phyloP scores from a whole-genome alignment of 495 filamentous ascomycete genomes.

The Penicillium coffeae region DNA sequence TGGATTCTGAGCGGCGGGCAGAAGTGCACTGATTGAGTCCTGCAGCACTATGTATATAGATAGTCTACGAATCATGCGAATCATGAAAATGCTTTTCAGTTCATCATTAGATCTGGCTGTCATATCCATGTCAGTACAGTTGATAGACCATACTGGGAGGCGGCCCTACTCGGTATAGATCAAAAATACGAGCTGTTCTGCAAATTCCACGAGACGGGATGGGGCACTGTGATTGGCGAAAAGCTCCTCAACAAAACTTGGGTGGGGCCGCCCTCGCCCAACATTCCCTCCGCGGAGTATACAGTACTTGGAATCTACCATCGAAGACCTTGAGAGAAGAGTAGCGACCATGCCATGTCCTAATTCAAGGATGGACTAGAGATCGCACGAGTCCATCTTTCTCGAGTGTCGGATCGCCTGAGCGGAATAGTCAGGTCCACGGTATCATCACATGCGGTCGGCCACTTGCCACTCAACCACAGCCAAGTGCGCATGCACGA shows the following conservation, averaged over 20 bases:
- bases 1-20: conserved; percentile 49
- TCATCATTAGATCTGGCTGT: background rate
- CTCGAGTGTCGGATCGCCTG: too few species aligned
- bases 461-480: background rate
- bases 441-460: too few species aligned
- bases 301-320: too few species aligned
- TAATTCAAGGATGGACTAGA: too few species aligned
- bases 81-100: background rate
- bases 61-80: conserved; percentile 3
- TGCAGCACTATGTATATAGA: conserved; percentile 1
- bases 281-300: conserved; percentile 6
- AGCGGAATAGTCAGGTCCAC: too few species aligned
- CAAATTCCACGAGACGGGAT: conserved; percentile 8
- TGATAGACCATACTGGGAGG: too few species aligned
- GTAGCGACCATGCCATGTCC: too few species aligned
- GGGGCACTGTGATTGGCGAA: conserved; percentile 10
- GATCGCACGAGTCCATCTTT: too few species aligned
- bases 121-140: too few species aligned
- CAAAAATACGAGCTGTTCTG: conserved; percentile 1
- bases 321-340: too few species aligned
- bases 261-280: conserved; percentile 17
- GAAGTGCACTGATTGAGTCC: conserved; percentile 11
- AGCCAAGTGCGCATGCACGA: conserved; percentile 8
- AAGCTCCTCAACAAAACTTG: conserved; percentile 17
- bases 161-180: background rate